These are phyloP conservation scores for Daphne laureola DNA, from an alignment of 441 rosid genomes.

Conservation along the genomic window DNA sequence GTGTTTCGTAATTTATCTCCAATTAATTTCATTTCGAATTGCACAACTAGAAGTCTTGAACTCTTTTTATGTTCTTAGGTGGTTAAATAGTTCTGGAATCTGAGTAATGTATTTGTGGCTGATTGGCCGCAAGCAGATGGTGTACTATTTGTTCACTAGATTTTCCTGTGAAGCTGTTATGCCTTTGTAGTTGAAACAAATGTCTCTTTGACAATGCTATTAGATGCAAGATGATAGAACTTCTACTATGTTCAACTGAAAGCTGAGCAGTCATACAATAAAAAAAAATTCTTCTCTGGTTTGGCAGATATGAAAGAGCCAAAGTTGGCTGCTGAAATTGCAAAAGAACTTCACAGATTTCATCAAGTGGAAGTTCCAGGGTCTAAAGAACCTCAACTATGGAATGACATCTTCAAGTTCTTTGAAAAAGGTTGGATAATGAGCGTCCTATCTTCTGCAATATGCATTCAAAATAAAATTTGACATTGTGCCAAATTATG, in stretches of 20 bases:
- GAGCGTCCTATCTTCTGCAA: background rate
- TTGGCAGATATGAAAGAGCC: constrained; percentile 73
- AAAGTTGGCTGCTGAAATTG: constrained; percentile 76
- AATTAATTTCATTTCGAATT: too few relatives aligned
- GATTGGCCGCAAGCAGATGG: too few relatives aligned
- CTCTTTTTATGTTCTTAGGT: too few relatives aligned
- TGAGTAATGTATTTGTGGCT: too few relatives aligned
- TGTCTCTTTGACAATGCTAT: too few relatives aligned
- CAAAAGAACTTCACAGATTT: constrained; percentile 70
- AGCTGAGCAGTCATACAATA: constrained; percentile 6
- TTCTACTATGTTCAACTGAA: background rate
- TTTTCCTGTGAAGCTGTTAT: too few relatives aligned
- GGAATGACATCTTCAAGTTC: constrained; percentile 82
- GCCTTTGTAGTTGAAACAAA: too few relatives aligned
- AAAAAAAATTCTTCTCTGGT: constrained; percentile 7
- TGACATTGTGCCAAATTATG: background rate
- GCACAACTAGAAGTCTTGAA: too few relatives aligned
- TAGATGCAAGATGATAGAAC: too few relatives aligned
- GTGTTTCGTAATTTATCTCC: too few relatives aligned
- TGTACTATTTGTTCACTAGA: too few relatives aligned
- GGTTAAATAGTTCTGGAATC: too few relatives aligned
- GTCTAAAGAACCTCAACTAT: constrained; percentile 85
- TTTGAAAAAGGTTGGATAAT: constrained; percentile 56
- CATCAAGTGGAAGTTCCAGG: constrained; percentile 88
- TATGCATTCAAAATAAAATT: constrained; percentile 3